Evolutionary conservation across 2,329 filamentous ascomycete genomes (phyloP), one percentile per base, ranked within the genome.

Genomic region (Dothidotthia symphoricarpi): DNA sequence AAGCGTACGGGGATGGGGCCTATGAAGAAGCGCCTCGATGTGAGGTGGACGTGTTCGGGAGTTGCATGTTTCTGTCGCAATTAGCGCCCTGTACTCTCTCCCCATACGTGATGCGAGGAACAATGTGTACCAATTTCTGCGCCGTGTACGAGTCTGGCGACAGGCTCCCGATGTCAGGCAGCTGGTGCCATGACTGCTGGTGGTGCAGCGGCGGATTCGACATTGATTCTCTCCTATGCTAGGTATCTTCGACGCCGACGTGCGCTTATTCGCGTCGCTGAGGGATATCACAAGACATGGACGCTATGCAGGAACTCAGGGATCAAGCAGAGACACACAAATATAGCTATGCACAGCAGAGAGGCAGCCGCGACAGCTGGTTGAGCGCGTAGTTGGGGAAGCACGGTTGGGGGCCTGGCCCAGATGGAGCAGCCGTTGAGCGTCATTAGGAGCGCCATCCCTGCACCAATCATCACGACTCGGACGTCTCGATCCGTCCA

Each of bases 1-100:
- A n/a, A n/a, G 48, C 60, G 37, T 59, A 66, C 62, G 15, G 81
- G 81, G 24, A 83, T 79, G 24, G 81, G 81, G 1, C 81, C 81
- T 41, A 84, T 80, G 64, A 84, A 84, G 64, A 76, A 77, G 37
- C 81, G 76, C 37, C 76, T 72, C 34, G 73, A 78, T 6, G 81
- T 83, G 49, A 80, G 67, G 63, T 83, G 74, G 27, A 84, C 64
- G 55, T 84, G 81, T 42, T 78, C 73, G 16, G 78, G 72, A 28
- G 76, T 79, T 32, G 78, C 76, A 71, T 84, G 77, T 67, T 78
- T 74, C 77, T 75, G 56, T 48, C 10, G 19, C 24, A 24, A 51
- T 53, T 28, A 53, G 49, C 33, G 28, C 28, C 19, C n/a, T 13
- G 26, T 17, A 12, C 26, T 24, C 5, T 9, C 19, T 22, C 19